Conservation (phyloP, 2,329 filamentous ascomycete species). For the Colletotrichum viniferum region DNA sequence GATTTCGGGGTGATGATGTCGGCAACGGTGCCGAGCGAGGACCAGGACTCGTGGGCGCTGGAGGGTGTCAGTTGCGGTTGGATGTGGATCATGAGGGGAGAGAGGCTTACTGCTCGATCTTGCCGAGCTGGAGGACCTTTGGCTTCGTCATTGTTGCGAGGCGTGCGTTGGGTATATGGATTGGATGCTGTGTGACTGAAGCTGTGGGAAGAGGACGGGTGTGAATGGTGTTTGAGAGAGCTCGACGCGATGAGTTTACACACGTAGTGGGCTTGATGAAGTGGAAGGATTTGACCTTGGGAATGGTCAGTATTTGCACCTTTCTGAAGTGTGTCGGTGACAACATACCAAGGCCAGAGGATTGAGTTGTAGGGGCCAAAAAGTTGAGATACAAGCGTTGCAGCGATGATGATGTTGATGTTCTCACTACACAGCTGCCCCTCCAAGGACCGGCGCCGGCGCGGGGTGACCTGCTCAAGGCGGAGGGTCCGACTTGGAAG, state of each 20-base stretch:
- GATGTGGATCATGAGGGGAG: neutral
- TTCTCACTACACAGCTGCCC: neutral
- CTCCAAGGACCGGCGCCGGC: neutral
- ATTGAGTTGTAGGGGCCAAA: neutral
- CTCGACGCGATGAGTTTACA: neutral
- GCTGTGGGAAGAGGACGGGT: neutral
- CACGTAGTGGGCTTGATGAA: neutral
- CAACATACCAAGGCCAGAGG: neutral
- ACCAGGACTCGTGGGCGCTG: slow-evolving; percentile 71
- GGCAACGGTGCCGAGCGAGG: slow-evolving; percentile 63
- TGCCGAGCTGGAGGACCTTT: slow-evolving; percentile 44
- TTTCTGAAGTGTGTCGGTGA: neutral
- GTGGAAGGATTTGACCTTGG: neutral
- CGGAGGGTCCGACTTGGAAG: neutral
- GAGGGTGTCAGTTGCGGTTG: neutral
- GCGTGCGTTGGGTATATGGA: neutral
- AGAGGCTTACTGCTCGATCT: slow-evolving; percentile 40
- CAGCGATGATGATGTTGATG: neutral
- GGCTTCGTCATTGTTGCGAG: slow-evolving; percentile 13
- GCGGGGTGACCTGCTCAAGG: slow-evolving; percentile 3
- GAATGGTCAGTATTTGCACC: neutral
- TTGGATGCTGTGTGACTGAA: neutral
- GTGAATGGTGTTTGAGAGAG: neutral
- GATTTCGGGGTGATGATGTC: slow-evolving; percentile 68
- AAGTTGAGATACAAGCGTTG: neutral